Evolutionary conservation across 83 land plant species (phyloP), one percentile per base, ranked within the genome.

Genomic region (Isoetes engelmannii): DNA sequence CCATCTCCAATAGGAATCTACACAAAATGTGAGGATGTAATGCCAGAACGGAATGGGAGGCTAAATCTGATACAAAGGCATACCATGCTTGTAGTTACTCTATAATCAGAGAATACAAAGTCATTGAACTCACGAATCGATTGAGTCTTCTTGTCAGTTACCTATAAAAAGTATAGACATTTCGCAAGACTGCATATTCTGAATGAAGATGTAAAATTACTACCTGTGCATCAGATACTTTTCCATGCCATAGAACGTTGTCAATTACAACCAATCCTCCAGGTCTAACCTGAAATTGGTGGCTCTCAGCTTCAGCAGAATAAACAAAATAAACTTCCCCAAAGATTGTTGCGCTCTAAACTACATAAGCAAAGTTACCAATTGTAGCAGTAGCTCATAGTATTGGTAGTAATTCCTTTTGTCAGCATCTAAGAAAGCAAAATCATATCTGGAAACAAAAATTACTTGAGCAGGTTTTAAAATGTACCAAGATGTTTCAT

Each of bases 221-320:
- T 73, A 85, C 98, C 84, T 63, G 57, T 0, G 84, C 86, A 57
- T 93, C 84, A 59, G 88, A 84, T 54, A 86, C 89, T 77, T 69
- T 89, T 63, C 98, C 98, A 75, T 81, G 83, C 98, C 98, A 93
- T 37, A 93, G 84, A n/a, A 90, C 89, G 75, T 89, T 93, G 73
- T 93, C 98, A 59, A 89, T 72, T 12, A 86, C 86, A 44, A 93
- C 81, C 44, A 89, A 41, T 44, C 98, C 98, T 7, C 91, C 87
- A 50, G 78, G 76, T 63, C 89, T 82, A 50, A 93, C 80, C 98
- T 87, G 79, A 68, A 81, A n/a, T 28, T 28, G 10, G 17, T 4
- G 37, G 10, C 49, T 43, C 17, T 8, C 12, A 44, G 42, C 47
- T 13, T 4, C 13, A 7, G 20, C 47, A 20, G 59, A 48, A 18